Conservation (phyloP, 768 basidiomycete genomes). For the Amyloporia xantha region DNA sequence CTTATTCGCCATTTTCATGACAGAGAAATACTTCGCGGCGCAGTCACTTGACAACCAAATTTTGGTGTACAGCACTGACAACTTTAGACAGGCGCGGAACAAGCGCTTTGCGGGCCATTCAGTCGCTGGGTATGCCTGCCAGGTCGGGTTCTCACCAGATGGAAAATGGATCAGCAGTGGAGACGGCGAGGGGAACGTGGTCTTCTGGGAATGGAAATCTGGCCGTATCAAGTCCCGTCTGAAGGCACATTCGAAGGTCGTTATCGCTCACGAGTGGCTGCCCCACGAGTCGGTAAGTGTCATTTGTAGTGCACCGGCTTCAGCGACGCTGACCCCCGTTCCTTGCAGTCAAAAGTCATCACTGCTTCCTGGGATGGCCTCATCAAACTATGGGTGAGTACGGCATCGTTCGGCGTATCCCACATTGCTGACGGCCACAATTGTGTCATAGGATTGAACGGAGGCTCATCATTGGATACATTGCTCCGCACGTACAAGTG, state of each 20-base stretch:
- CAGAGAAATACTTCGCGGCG: constrained; percentile 94
- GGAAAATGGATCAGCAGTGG: constrained; percentile 98
- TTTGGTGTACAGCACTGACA: constrained; percentile 93
- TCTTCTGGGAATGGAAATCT: constrained; percentile 99
- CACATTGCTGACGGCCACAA: not conserved
- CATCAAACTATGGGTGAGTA: constrained; percentile 88
- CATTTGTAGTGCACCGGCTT: no score
- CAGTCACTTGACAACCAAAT: constrained; percentile 99
- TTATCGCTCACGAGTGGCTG: constrained; percentile 96
- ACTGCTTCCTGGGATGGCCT: constrained; percentile 98
- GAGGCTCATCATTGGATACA: not conserved
- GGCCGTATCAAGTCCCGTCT: constrained; percentile 89
- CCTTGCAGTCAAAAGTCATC: constrained; percentile 82
- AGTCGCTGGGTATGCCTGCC: constrained; percentile 94
- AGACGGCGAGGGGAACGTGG: constrained; percentile 89
- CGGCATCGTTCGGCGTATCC: not conserved
- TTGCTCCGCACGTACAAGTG: not conserved
- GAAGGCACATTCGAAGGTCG: constrained; percentile 90
- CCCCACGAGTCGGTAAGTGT: constrained; percentile 89
- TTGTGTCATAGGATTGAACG: constrained; percentile 1
- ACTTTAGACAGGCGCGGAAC: constrained; percentile 97
- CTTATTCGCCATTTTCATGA: constrained; percentile 15
- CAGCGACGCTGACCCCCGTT: no score
- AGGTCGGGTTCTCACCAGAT: constrained; percentile 96
- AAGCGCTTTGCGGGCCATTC: constrained; percentile 98